Base-by-base conservation (phyloP, 805 yeast genomes). In the Yarrowia sp. region DNA sequence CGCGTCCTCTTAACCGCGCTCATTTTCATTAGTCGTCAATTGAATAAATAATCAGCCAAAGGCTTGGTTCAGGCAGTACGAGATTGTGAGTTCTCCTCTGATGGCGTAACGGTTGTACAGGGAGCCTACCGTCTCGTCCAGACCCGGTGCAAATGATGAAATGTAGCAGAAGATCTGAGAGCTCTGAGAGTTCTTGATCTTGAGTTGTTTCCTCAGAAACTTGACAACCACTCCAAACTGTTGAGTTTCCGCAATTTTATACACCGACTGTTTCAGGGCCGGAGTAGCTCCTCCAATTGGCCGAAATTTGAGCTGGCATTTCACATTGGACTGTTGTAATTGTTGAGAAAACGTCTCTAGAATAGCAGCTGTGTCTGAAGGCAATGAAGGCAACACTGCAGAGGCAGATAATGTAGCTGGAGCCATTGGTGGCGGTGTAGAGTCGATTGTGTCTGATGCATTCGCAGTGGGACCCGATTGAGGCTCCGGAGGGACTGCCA, bases 261-360 rank as follows among this genome's bases (percentile, higher is more conserved):
- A 83, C 14, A 81, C 79, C 2, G 77, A 75, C n/a, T 85, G 85
- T n/a, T 74, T 74, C 20, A 86, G 77, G 1, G 79, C 75, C 0
- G 83, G 82, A 0, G 88, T 82, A 0, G 87, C 82, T 0, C 89
- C 89, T 10, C 64, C 64, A 46, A 86, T 82, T 5, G 88, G 83
- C 68, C 80, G 79, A 69, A 86, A 82, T 53, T 87, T 77, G 17
- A 86, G 77, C 60, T 50, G 68, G 19, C 55, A 49, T n/a, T 38
- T 66, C 61, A 53, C 44, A 15, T 66, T 53, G 19, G 63, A 68
- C 12, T 55, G 36, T 30, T 53, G 34, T n/a, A 71, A 60, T n/a
- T 72, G 70, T 17, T 68, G 71, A 10, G 75, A 56, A 68, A 76
- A 76, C 47, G 68, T 52, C 10, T 72, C 73, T 17, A 76, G 70